phyloP scores from a whole-genome alignment of 23 red algal species.

The Gracilaria gracilis region DNA sequence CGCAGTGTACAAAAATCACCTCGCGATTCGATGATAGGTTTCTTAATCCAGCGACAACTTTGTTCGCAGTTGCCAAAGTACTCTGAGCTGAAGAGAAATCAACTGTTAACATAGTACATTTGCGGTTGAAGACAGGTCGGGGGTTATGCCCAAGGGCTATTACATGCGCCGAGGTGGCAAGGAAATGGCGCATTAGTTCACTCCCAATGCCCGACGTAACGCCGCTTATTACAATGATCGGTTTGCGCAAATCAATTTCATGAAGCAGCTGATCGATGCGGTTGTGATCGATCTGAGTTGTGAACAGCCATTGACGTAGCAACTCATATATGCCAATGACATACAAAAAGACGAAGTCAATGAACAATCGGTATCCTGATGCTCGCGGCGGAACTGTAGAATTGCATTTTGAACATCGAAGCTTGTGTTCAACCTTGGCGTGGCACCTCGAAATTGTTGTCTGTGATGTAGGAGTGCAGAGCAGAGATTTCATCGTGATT shows the following conservation, averaged over 20 bases:
- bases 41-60: neutral
- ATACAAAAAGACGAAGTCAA: constrained; percentile 56
- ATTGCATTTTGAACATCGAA: constrained; percentile 6
- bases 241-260: constrained; percentile 10
- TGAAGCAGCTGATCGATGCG: neutral
- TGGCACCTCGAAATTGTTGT: neutral
- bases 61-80: neutral
- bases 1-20: constrained; percentile 46
- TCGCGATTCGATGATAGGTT: neutral
- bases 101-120: constrained; percentile 4
- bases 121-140: neutral
- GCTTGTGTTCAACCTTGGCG: neutral
- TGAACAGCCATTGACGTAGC: constrained; percentile 47
- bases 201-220: constrained; percentile 57
- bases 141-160: constrained; percentile 25
- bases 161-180: constrained; percentile 11
- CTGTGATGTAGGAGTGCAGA: neutral
- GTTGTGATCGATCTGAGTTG: neutral
- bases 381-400: neutral
- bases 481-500: neutral
- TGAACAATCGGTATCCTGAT: neutral
- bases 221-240: constrained; percentile 51
- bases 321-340: constrained; percentile 49
- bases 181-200: constrained; percentile 30
- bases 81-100: constrained; percentile 40